Conservation (phyloP, 192 early-diverging fungal species). For the Coemansia sp. region DNA sequence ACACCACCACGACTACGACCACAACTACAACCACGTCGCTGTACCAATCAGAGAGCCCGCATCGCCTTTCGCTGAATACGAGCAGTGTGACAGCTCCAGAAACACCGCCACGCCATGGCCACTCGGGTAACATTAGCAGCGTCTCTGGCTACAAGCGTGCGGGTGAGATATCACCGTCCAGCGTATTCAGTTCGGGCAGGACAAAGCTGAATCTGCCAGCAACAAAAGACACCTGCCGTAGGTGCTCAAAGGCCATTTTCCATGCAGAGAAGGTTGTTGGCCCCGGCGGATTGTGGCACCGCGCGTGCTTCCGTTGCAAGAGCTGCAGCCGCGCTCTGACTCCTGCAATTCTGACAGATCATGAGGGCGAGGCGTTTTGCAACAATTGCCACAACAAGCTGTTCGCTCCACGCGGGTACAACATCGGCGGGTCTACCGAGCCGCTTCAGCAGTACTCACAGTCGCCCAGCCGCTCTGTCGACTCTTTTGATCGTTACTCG, state of each 20-base stretch:
- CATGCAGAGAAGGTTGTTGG: constrained; percentile 57
- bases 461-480: background rate
- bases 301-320: constrained; percentile 54
- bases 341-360: constrained; percentile 49
- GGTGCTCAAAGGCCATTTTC: constrained; percentile 52
- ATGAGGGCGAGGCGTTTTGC: constrained; percentile 56
- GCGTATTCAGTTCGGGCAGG: constrained; percentile 48
- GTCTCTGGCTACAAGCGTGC: constrained; percentile 12
- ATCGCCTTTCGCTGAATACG: background rate
- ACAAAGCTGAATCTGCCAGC: constrained; percentile 36
- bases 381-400: constrained; percentile 51
- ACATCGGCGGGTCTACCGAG: constrained; percentile 47
- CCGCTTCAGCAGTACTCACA: constrained; percentile 11
- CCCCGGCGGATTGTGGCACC: constrained; percentile 55
- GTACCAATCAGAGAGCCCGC: constrained; percentile 5
- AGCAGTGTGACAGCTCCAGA: background rate
- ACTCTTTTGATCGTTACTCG: constrained; percentile 4
- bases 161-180: constrained; percentile 45
- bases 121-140: background rate
- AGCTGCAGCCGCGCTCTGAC: constrained; percentile 47
- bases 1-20: background rate
- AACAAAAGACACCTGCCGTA: constrained; percentile 49
- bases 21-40: background rate
- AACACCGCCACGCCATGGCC: constrained; percentile 23
- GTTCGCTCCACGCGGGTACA: constrained; percentile 48